Evolutionary conservation across 805 yeast species (phyloP).

Genomic region (Candida broadrunensis): DNA sequence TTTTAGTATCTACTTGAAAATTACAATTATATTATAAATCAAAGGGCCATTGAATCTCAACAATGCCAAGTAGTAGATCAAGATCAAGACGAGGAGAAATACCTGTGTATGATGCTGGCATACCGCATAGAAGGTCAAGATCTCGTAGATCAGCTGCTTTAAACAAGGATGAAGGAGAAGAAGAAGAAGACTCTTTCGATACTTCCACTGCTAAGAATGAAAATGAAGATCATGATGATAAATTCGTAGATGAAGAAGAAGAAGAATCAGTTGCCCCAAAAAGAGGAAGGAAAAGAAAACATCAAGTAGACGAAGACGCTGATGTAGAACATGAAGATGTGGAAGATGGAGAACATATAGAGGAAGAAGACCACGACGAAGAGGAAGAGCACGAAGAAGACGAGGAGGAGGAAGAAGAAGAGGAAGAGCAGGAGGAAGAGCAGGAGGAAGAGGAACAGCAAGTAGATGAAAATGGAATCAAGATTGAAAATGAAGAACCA

Average conservation of each 20-base stretch:
- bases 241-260: conserved; percentile 17
- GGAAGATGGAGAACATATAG: conserved; percentile 17
- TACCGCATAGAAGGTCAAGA: neutral
- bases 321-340: conserved; percentile 14
- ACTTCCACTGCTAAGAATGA: neutral
- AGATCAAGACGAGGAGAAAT: conserved; percentile 13
- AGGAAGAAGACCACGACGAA: conserved; percentile 17
- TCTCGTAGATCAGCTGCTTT: neutral
- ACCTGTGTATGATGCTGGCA: conserved; percentile 6
- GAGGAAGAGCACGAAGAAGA: conserved; percentile 19
- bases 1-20: too few species aligned
- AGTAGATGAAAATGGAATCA: conserved; percentile 8
- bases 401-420: conserved; percentile 21
- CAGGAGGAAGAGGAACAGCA: conserved; percentile 12
- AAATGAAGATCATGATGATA: conserved; percentile 11
- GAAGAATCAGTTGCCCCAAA: conserved; percentile 19
- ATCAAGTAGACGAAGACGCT: conserved; percentile 16
- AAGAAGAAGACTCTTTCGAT: conserved; percentile 7
- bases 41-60: too few species aligned
- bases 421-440: conserved; percentile 9
- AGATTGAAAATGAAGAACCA: conserved; percentile 5
- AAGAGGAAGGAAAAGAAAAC: conserved; percentile 8
- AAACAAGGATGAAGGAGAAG: conserved; percentile 22
- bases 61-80: conserved; percentile 7
- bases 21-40: too few species aligned